Base-by-base conservation (phyloP, 2,329 filamentous ascomycete genomes). In the Xylaria multiplex region DNA sequence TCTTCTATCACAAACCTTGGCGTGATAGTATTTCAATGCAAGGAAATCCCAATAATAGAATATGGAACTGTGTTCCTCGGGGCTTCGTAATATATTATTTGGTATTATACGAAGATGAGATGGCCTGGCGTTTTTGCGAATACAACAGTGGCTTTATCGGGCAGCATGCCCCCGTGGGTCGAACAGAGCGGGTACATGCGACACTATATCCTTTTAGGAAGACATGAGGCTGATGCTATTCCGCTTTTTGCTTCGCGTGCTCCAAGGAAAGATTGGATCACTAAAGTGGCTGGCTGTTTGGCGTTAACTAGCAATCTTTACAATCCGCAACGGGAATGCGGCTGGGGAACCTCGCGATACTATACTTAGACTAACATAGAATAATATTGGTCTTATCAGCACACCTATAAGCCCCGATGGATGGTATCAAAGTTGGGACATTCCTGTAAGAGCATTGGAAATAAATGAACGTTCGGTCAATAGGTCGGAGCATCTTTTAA, bases 221-320 rank as follows among this genome's bases (percentile, higher is more conserved):
- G 37, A 11, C 9, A 59, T 37, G 55, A 59, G 62, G 62, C 55
- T 59, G 62, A 45, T 37, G 40, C 8, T 7, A 19, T 42, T 35
- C 32, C 8, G 45, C 43, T 49, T 16, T 53, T 49, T 40, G 35
- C 35, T 63, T 37, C 42, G 46, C 14, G 54, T n/a, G 57, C 40
- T n/a, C 19, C 4, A 13, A 48, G 13, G 16, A 48, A 8, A 13
- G 49, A n/a, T 37, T 13, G 50, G n/a, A 43, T 27, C 27, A 32
- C 32, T 19, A 30, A 43, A 27, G 27, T 5, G 27, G 14, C 37
- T 64, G 14, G 37, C 30, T 56, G 16, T 58, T 35, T 35, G 32
- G 40, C 53, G 45, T 50, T 32, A 9, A 45, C 53, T 50, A 30
- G 45, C 24, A 52, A 19, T n/a, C 32, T 13, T 13, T 46, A 6